phyloP scores from a whole-genome alignment of 2,329 filamentous ascomycete genomes.

The Penicillium hordei region DNA sequence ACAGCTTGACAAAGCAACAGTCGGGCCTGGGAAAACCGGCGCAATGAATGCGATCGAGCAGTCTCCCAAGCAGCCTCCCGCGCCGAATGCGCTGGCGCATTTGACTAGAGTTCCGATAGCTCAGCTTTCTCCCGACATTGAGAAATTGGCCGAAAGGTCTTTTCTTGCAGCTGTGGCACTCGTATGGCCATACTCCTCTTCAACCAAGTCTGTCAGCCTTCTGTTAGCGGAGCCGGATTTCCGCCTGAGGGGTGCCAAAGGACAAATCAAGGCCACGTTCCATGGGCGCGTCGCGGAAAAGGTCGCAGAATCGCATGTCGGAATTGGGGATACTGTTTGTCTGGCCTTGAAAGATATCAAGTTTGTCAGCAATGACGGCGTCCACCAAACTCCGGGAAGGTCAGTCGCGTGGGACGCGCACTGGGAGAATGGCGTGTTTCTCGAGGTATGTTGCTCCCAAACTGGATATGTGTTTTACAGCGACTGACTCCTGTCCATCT shows the following conservation, averaged over 20 bases:
- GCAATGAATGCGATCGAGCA: slow-evolving; percentile 31
- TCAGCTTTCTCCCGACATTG: slow-evolving; percentile 40
- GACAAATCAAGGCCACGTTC: slow-evolving; percentile 79
- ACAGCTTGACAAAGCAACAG: slow-evolving; percentile 4
- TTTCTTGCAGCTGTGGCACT: slow-evolving; percentile 76
- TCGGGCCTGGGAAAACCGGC: slow-evolving; percentile 12
- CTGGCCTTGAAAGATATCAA: slow-evolving; percentile 67
- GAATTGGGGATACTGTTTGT: slow-evolving; percentile 74
- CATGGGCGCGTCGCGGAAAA: slow-evolving; percentile 67
- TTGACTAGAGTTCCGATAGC: slow-evolving; percentile 41
- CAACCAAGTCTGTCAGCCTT: slow-evolving; percentile 71
- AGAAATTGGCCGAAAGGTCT: slow-evolving; percentile 28
- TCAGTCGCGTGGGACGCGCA: slow-evolving; percentile 59
- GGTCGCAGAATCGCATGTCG: slow-evolving; percentile 65
- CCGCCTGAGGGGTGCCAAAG: slow-evolving; percentile 70
- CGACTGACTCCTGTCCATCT: slow-evolving; percentile 7
- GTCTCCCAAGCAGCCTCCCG: slow-evolving; percentile 24
- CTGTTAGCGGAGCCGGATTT: slow-evolving; percentile 83
- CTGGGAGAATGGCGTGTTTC: slow-evolving; percentile 40
- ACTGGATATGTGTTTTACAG: too few relatives aligned
- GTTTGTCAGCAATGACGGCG: slow-evolving; percentile 59
- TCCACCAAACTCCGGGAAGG: slow-evolving; percentile 55
- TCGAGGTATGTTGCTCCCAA: slow-evolving; percentile 35
- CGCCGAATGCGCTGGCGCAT: slow-evolving; percentile 23
- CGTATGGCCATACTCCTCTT: slow-evolving; percentile 86